Percentiles rank a stretch among this genome's conserved stretches.
Conservation (phyloP, 257 asterid species). For the Salvia miltiorrhiza region DNA sequence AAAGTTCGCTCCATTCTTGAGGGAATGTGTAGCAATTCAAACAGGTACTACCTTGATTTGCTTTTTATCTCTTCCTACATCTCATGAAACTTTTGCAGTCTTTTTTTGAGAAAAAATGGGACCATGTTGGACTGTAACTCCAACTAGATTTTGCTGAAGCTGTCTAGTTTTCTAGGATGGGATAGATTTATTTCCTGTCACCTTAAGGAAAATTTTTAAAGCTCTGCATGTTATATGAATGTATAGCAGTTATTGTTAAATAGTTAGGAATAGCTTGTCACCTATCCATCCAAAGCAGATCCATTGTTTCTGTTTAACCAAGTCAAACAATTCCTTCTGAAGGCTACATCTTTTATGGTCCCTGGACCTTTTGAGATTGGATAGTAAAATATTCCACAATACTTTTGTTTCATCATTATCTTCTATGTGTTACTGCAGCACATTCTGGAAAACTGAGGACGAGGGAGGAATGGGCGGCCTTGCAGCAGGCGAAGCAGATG, state of each 20-base stretch:
- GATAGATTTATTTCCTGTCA: constrained; percentile 1
- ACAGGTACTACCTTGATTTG: constrained; percentile 48
- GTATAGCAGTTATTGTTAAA: constrained; percentile 12
- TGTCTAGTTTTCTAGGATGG: background rate
- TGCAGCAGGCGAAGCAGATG: constrained; percentile 73
- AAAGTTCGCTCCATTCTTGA: constrained; percentile 80
- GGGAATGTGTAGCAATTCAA: constrained; percentile 66
- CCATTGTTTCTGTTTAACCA: constrained; percentile 16
- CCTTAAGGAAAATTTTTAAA: constrained; percentile 6
- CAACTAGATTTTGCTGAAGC: background rate
- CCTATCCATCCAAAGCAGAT: constrained; percentile 8
- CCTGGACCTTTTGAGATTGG: background rate
- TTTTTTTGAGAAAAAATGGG: background rate
- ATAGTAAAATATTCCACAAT: background rate
- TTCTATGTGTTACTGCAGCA: constrained; percentile 47
- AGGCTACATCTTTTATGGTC: constrained; percentile 22
- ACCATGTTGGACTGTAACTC: background rate
- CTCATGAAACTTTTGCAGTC: background rate
- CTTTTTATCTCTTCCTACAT: constrained; percentile 3
- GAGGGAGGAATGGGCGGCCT: constrained; percentile 73
- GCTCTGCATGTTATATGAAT: constrained; percentile 16
- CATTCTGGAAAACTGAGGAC: constrained; percentile 84
- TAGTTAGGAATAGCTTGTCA: background rate
- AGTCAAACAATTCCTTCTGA: constrained; percentile 17
- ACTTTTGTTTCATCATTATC: constrained; percentile 10